Evolutionary conservation across 257 asterid genomes (phyloP).

Genomic region (Nyctanthes arbortristis): DNA sequence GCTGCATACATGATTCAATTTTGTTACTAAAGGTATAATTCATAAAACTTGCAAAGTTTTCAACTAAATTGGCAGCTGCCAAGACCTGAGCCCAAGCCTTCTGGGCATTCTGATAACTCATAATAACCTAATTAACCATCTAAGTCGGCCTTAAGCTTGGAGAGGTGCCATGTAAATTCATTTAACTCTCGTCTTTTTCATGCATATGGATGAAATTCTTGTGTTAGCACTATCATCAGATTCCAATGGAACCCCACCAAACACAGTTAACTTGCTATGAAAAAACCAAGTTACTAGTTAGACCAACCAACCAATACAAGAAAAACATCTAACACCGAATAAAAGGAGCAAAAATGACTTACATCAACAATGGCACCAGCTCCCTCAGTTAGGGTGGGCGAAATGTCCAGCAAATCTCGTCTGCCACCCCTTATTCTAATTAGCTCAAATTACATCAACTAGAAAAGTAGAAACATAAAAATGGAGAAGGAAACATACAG

Average conservation of each 20-base stretch:
- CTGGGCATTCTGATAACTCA: too few relatives aligned
- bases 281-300: too few relatives aligned
- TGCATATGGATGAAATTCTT: neutral
- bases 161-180: too few relatives aligned
- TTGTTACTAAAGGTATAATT: too few relatives aligned
- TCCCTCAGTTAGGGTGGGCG: constrained; percentile 93
- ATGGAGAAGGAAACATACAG: constrained; percentile 39
- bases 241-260: neutral
- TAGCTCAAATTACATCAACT: neutral
- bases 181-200: neutral
- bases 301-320: neutral
- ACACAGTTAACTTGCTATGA: neutral
- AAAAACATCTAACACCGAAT: neutral
- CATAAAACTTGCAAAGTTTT: too few relatives aligned
- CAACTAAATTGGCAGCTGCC: too few relatives aligned
- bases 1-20: too few relatives aligned
- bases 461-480: neutral
- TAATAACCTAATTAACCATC: too few relatives aligned
- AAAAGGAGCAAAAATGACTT: constrained; percentile 17
- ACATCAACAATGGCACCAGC: constrained; percentile 98
- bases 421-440: constrained; percentile 32
- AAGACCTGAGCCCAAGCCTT: too few relatives aligned
- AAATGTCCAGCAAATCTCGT: constrained; percentile 89
- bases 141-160: too few relatives aligned
- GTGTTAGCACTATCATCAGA: neutral